Base-by-base conservation (phyloP, 2,329 filamentous ascomycete genomes). In the Cladosporium sp. region DNA sequence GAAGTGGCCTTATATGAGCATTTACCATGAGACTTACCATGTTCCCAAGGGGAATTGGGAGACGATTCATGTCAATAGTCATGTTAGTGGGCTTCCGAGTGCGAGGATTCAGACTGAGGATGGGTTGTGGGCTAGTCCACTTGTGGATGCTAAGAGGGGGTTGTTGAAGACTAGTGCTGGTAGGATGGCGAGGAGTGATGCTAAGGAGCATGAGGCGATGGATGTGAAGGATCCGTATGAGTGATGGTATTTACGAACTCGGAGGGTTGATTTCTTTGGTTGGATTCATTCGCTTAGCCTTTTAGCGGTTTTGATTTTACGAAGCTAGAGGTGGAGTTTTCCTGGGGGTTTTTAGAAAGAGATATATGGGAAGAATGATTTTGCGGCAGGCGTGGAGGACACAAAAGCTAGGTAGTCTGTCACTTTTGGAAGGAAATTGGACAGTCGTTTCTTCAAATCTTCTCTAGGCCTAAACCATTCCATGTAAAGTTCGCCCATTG, bases 1-100 rank as follows among this genome's bases (percentile, higher is more conserved):
- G 38, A 58, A 69, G 20, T 53, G 65, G 35, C 56, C 59, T 20
- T 68, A 78, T 53, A 57, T 81, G 19, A 70, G 71, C 4, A 74
- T 81, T 55, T 80, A 69, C 53, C 79, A 83, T 58, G 79, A 82
- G 69, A 71, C 73, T 0, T 80, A 76, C 55, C 63, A 69, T 20
- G 71, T 73, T 4, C 69, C 70, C 1, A 62, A 43, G 64, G 3
- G 70, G 3, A 64, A 65, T 7, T 78, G 76, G 63, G 78, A 82
- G 70, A 73, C 67, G 2, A 67, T 81, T 18, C 79, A 80, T 56
- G 54, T 69, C 7, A 72, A 75, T 43, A 62, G 56, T 18, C 60
- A 69, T 50, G 63, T 63, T 1, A 63, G 58, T 1, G 62, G 68
- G 5, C 55, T 74, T n/a, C 56, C 53, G 7, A 57, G 58, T 3